phyloP scores from a whole-genome alignment of 495 filamentous ascomycete species.

The Amphirosellinia nigrospora region DNA sequence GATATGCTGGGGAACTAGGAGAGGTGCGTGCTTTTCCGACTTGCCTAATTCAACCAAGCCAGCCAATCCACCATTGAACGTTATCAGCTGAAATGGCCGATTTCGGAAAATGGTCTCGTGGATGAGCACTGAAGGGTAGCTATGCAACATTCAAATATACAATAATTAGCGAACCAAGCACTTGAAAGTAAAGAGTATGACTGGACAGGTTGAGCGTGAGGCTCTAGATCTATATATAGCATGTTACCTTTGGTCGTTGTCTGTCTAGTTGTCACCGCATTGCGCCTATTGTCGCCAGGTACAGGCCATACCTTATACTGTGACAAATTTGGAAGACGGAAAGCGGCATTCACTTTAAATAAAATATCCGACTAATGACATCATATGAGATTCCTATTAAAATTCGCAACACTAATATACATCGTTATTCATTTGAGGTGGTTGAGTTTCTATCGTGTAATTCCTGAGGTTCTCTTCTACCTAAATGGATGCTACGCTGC shows the following conservation, averaged over 20 bases:
- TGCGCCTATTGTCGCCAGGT: background rate
- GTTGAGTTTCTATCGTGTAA: no score
- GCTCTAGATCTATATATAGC: background rate
- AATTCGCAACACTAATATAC: background rate
- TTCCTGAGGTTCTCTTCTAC: no score
- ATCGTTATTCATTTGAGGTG: background rate
- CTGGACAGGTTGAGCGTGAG: background rate
- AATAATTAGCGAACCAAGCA: background rate
- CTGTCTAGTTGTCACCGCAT: no score
- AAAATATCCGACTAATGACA: constrained; percentile 1
- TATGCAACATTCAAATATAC: background rate
- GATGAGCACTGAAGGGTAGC: background rate
- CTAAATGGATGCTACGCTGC: no score
- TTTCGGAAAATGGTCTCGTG: constrained; percentile 11
- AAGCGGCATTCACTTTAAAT: background rate
- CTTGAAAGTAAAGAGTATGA: background rate
- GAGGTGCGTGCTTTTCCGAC: background rate
- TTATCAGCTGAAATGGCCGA: constrained; percentile 14
- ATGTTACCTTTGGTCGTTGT: no score
- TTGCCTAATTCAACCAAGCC: constrained; percentile 12
- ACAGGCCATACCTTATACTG: no score
- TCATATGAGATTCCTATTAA: background rate
- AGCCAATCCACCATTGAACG: background rate
- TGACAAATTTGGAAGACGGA: background rate
- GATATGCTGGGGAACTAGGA: no score